Evolutionary conservation across 306 rosid genomes (phyloP), one percentile per base, ranked within the genome.

Genomic region (Sicyos baderoa): DNA sequence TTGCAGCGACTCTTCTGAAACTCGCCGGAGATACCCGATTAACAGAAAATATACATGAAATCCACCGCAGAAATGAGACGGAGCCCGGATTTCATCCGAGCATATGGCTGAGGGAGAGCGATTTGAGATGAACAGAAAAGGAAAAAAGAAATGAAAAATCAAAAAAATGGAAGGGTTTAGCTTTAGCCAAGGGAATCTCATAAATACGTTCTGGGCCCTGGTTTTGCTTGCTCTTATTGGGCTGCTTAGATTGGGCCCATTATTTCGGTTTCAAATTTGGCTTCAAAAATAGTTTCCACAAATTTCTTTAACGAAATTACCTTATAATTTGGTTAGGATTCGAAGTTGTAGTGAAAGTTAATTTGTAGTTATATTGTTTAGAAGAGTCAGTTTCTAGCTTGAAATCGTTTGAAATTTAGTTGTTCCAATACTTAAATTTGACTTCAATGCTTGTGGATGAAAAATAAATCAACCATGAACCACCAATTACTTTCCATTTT

Each of bases 1-100:
- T 15, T 48, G 23, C 57, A 23, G 9, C 72, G 57, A 40, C 11
- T 66, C 35, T 18, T 64, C 29, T 1, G 71, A 47, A 45, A 66
- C 53, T 42, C 3, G 55, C 22, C 40, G 6, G 55, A 47, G 54
- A 64, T 15, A 64, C 6, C 11, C 54, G 55, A 66, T 66, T 47
- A 22, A 47, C 29, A 10, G 2, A 52, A 37, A 14, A 22, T 40
- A 12, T 17, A 18, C 9, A 45, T 19, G 42, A 45, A 47, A 66
- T 47, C 22, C 14, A 47, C 15, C 54, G 19, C 19, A 7, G 32
- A 64, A 44, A 64, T 2, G 17, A 52, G 16, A 44, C 53, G 54
- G 54, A 45, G 71, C 32, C 8, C 8, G 42, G 37, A 66, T 66
- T 64, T 66, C 19, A 66, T 47, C 71, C 1, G 42, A 22, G 71